Evolutionary conservation across 306 rosid genomes (phyloP).

Genomic region (Dalbergia cochinchinensis): DNA sequence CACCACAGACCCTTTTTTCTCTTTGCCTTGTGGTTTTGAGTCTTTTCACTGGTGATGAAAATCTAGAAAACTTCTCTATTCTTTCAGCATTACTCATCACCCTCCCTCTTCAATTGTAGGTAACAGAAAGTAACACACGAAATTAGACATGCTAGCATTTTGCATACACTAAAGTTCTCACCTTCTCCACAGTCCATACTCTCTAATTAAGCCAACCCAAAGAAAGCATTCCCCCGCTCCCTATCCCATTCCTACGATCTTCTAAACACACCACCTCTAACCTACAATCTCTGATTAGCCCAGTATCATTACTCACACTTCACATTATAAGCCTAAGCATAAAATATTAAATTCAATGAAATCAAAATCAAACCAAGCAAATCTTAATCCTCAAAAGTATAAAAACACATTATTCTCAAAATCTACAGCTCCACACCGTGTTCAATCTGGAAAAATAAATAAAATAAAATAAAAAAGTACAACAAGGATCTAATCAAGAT

Average conservation of each 20-base stretch:
- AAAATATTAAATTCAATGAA: neutral
- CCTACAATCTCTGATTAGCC: neutral
- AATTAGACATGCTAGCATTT: neutral
- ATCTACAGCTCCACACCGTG: neutral
- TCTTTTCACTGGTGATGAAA: neutral
- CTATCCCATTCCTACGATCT: neutral
- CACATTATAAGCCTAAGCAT: neutral
- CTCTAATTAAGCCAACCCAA: neutral
- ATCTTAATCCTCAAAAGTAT: neutral
- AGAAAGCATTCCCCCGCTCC: neutral
- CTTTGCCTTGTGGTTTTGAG: neutral
- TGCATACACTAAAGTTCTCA: neutral
- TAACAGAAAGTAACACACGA: neutral
- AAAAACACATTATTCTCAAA: neutral
- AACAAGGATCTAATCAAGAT: slow-evolving; percentile 36
- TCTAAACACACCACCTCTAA: slow-evolving; percentile 1
- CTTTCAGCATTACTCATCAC: neutral
- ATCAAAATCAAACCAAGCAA: neutral
- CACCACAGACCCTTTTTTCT: neutral
- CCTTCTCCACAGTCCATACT: neutral
- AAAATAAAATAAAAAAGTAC: neutral
- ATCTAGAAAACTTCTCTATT: neutral
- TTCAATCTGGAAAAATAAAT: neutral
- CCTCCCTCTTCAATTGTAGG: neutral
- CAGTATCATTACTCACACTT: slow-evolving; percentile 7